phyloP scores from a whole-genome alignment of 495 filamentous ascomycete species.

The Choiromyces venosus region DNA sequence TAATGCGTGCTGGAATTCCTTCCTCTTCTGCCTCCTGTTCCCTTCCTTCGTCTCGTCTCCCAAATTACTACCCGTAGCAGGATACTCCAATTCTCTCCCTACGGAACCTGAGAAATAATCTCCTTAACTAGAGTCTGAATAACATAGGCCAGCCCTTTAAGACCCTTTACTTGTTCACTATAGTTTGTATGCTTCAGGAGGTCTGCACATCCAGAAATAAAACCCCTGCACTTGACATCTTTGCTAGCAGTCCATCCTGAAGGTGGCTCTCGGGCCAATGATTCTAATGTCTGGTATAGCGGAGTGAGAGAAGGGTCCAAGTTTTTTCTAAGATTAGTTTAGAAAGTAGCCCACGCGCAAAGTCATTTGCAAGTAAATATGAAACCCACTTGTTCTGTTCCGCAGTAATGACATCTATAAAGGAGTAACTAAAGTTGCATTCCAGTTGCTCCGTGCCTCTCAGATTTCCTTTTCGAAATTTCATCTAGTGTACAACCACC shows the following conservation, averaged over 20 bases:
- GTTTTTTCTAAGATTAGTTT: no score
- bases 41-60: conserved; percentile 31
- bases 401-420: no score
- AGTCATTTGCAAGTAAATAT: no score
- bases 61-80: background rate
- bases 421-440: no score
- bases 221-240: conserved; percentile 46
- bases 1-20: conserved; percentile 56
- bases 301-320: no score
- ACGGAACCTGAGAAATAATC: conserved; percentile 50
- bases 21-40: conserved; percentile 43
- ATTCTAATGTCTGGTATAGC: no score
- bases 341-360: no score
- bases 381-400: no score
- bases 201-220: conserved; percentile 47
- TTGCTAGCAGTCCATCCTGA: conserved; percentile 52
- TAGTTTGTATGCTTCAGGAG: conserved; percentile 50
- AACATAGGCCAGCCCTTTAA: conserved; percentile 70
- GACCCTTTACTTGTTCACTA: conserved; percentile 53
- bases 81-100: conserved; percentile 29
- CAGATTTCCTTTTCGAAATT: no score
- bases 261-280: background rate
- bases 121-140: conserved; percentile 50
- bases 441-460: no score
- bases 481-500: no score